Conservation (phyloP, 192 early-diverging fungal species). For the Geranomyces variabilis region DNA sequence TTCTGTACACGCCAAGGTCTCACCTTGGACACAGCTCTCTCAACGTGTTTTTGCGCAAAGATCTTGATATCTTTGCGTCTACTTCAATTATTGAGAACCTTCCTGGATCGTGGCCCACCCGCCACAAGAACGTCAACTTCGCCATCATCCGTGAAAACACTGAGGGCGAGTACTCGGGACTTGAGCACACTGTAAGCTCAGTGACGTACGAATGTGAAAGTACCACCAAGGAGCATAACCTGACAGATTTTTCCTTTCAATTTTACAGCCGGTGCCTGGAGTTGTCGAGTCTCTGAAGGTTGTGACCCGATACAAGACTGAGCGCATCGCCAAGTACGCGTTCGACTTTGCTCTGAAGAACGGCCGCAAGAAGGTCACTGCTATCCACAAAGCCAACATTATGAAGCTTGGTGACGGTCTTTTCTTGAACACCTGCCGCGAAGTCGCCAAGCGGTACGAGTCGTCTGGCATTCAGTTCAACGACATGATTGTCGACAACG, state of each 20-base stretch:
- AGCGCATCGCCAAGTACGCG: constrained; percentile 97
- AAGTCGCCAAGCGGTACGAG: constrained; percentile 93
- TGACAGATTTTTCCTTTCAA: neutral
- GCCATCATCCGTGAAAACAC: constrained; percentile 99
- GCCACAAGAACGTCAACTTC: constrained; percentile 95
- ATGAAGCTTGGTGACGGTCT: constrained; percentile 99
- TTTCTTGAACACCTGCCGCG: constrained; percentile 95
- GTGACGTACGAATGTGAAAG: neutral
- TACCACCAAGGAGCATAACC: neutral
- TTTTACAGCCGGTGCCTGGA: constrained; percentile 82
- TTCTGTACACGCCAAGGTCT: constrained; percentile 80
- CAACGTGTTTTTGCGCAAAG: constrained; percentile 96
- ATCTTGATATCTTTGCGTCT: constrained; percentile 98
- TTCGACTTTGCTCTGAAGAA: constrained; percentile 99
- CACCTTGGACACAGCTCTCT: constrained; percentile 88
- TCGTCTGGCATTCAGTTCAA: constrained; percentile 86
- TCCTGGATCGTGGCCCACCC: constrained; percentile 73
- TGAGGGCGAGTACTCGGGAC: constrained; percentile 99
- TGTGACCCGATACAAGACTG: constrained; percentile 93
- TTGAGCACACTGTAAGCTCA: constrained; percentile 83
- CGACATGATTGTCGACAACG: constrained; percentile 99
- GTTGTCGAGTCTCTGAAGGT: constrained; percentile 99
- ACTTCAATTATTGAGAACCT: constrained; percentile 90
- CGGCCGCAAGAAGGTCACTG: constrained; percentile 96
- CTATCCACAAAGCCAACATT: constrained; percentile 99